Evolutionary conservation across 148 eudicot species (phyloP).

Genomic region (Chenopodium formosanum): DNA sequence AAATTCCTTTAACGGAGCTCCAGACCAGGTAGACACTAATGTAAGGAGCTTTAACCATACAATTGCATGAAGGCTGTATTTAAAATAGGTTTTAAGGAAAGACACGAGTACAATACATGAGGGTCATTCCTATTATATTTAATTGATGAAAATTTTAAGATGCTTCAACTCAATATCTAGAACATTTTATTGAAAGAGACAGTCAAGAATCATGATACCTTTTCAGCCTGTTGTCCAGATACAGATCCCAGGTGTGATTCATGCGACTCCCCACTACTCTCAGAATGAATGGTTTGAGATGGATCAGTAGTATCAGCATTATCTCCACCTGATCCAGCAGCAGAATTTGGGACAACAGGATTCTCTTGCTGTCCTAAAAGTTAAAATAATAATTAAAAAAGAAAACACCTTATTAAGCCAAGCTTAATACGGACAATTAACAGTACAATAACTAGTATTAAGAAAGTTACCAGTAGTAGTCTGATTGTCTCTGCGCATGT

Average conservation of each 20-base stretch:
- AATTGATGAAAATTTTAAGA: background rate
- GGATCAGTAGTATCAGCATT: slow-evolving; percentile 24
- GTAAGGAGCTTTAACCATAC: background rate
- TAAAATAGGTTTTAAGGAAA: background rate
- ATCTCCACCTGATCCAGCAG: slow-evolving; percentile 32
- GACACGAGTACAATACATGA: background rate
- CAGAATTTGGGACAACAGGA: slow-evolving; percentile 36
- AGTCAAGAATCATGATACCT: slow-evolving; percentile 32
- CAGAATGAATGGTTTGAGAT: slow-evolving; percentile 13
- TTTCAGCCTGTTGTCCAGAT: slow-evolving; percentile 30
- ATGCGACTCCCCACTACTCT: slow-evolving; percentile 24
- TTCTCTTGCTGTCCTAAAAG: slow-evolving; percentile 39
- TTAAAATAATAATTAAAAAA: background rate
- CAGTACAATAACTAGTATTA: background rate
- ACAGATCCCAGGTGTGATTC: slow-evolving; percentile 12
- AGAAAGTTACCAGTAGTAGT: slow-evolving; percentile 40
- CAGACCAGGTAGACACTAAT: background rate
- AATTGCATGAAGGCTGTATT: background rate
- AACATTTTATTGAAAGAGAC: background rate
- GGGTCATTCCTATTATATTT: background rate
- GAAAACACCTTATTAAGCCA: background rate
- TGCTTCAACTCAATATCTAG: background rate
- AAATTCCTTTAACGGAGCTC: background rate
- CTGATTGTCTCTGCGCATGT: slow-evolving; percentile 42
- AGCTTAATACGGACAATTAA: background rate